Evolutionary conservation across 169 alveolate species (phyloP), one percentile per base, ranked within the genome.

Genomic region (Hepatocystis sp.): DNA sequence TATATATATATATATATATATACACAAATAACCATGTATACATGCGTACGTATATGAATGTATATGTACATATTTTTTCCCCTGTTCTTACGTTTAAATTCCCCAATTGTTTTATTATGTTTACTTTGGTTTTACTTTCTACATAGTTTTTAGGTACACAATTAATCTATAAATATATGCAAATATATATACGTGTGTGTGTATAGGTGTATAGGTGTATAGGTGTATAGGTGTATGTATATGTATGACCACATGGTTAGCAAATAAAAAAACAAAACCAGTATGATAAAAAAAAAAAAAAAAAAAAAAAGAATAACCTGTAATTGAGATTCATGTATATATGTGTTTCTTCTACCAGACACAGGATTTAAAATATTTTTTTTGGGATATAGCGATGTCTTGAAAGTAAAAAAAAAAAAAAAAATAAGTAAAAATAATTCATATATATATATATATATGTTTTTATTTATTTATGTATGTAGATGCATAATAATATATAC

Each of bases 381-480:
- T 40, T 71, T 71, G 4, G 86, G 86, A 27, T 76, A 71, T 19
- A 71, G 47, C 0, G 86, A 71, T 71, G 55, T 71, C 86, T 71
- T 47, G 25, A 46, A 21, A 64, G 11, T 30, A 28, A 28, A 4
- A 32, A 55, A 4, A 55, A 55, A 4, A 11, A 4, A 32, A 11
- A 25, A 13, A 25, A 46, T 47, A 49, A 51, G 5, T n/a, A 27
- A 61, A 23, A n/a, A n/a, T n/a, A n/a, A n/a, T n/a, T n/a, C n/a
- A n/a, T n/a, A n/a, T n/a, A n/a, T n/a, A n/a, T n/a, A n/a, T n/a
- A n/a, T n/a, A n/a, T n/a, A n/a, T n/a, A n/a, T n/a, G n/a, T n/a
- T n/a, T n/a, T n/a, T n/a, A n/a, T n/a, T n/a, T n/a, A n/a, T n/a
- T n/a, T n/a, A n/a, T n/a, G n/a, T n/a, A n/a, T n/a, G n/a, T n/a